phyloP scores from a whole-genome alignment of 2,329 filamentous ascomycete genomes.

The Anisogramma anomala region DNA sequence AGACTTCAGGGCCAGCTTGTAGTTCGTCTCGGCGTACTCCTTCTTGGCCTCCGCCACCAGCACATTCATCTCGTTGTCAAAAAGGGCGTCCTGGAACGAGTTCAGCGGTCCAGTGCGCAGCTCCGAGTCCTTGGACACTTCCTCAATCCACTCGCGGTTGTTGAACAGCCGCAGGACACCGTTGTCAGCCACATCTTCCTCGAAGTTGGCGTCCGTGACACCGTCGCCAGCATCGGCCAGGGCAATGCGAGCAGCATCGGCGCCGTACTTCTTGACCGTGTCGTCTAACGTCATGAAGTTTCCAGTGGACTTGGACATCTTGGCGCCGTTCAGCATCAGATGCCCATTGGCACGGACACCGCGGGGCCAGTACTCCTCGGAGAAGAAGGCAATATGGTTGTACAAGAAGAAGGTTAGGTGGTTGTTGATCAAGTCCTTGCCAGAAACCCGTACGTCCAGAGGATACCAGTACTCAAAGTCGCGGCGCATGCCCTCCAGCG shows the following conservation, averaged over 20 bases:
- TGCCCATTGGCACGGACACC: conserved; percentile 85
- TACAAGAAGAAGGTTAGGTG: conserved; percentile 95
- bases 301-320: conserved; percentile 96
- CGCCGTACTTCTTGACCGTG: conserved; percentile 82
- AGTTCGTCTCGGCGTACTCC: conserved; percentile 70
- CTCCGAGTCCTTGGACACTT: conserved; percentile 58
- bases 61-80: conserved; percentile 84
- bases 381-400: conserved; percentile 83
- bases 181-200: conserved; percentile 86
- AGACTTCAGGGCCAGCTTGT: conserved; percentile 76
- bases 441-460: conserved; percentile 73
- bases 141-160: conserved; percentile 81
- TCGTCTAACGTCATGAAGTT: conserved; percentile 92
- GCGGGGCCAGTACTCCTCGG: conserved; percentile 76
- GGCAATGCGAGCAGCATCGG: conserved; percentile 50
- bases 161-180: conserved; percentile 75
- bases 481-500: conserved; percentile 68
- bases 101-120: conserved; percentile 68
- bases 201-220: conserved; percentile 93
- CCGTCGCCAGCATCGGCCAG: conserved; percentile 71
- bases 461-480: conserved; percentile 98
- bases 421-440: conserved; percentile 88
- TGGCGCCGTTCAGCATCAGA: conserved; percentile 87
- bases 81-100: conserved; percentile 75
- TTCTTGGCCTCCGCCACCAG: conserved; percentile 67